Conservation (phyloP, 106 monocot genomes). For the Acorus calamus region DNA sequence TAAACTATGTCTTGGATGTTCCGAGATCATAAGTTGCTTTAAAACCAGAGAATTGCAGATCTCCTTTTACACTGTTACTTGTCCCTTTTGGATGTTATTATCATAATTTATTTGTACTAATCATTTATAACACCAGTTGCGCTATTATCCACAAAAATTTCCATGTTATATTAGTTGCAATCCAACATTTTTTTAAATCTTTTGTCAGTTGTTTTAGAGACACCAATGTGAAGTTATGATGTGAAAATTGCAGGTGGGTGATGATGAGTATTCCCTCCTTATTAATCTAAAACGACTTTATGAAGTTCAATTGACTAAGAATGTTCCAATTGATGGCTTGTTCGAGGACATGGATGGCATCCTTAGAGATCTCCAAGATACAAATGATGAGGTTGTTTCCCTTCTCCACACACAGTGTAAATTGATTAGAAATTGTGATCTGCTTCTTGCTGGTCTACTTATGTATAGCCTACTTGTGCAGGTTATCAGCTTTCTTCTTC, state of each 20-base stretch:
- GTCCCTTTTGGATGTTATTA: no score
- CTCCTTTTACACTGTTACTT: no score
- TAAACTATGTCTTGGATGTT: no score
- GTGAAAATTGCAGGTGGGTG: conserved; percentile 49
- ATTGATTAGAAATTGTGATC: no score
- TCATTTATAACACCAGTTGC: no score
- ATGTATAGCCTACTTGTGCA: conserved; percentile 19
- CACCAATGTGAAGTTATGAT: conserved; percentile 1
- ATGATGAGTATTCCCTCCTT: conserved; percentile 94
- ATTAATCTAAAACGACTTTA: conserved; percentile 86
- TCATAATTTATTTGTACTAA: no score
- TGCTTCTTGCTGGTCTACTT: background rate
- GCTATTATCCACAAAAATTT: no score
- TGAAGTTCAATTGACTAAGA: conserved; percentile 75
- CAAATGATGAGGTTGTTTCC: conserved; percentile 63
- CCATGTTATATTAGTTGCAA: no score
- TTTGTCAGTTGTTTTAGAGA: no score
- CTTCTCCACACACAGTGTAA: background rate
- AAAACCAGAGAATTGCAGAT: no score
- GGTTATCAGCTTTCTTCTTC: conserved; percentile 83
- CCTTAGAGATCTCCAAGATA: conserved; percentile 42
- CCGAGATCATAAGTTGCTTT: no score
- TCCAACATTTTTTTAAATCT: no score
- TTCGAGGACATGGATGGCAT: conserved; percentile 68
- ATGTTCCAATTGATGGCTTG: conserved; percentile 52